Evolutionary conservation across 2,329 filamentous ascomycete genomes (phyloP), one percentile per base, ranked within the genome.

Genomic region (Pseudomassariella vexata): DNA sequence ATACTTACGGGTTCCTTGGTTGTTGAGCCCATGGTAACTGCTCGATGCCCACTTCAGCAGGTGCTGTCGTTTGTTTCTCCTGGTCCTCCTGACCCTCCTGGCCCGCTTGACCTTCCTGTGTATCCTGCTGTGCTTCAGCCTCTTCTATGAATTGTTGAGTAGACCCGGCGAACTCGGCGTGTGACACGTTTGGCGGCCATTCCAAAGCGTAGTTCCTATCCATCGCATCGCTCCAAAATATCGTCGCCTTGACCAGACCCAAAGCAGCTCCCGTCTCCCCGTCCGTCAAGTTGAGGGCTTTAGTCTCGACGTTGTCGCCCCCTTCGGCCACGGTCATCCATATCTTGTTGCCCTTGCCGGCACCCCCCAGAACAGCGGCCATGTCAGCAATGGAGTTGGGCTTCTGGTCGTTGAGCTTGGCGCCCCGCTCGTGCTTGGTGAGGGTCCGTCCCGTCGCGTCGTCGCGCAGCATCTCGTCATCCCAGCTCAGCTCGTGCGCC

Each of bases 341-440:
- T 36, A 77, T 59, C 47, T 56, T 62, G 53, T 70, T 76, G 20
- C 73, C 71, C 39, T 62, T 59, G 22, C 73, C 72, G 8, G 51
- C 41, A 5, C 73, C 74, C 6, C 55, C 58, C 32, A 80, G 62
- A 15, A 77, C 69, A 15, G 66, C 69, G 1, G 79, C 76, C 41
- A 83, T 65, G 53, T 83, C 79, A 34, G 79, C 79, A 28, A 83
- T 63, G 9, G 65, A 62, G 52, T 80, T 81, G 32, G 66, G 65
- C 53, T 70, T 73, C 57, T 82, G 76, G 48, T 76, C 65, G 18
- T 73, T 75, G 32, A 83, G 58, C 21, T 60, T 65, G 29, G 52
- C 46, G 19, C 69, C 76, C 27, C 74, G 66, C 46, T 73, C 62
- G 35, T 50, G 43, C 6, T 47, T 53, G 39, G 56, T 59, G 24